Conservation (phyloP, 164 flowering plant species). For the Berberis thunbergii region DNA sequence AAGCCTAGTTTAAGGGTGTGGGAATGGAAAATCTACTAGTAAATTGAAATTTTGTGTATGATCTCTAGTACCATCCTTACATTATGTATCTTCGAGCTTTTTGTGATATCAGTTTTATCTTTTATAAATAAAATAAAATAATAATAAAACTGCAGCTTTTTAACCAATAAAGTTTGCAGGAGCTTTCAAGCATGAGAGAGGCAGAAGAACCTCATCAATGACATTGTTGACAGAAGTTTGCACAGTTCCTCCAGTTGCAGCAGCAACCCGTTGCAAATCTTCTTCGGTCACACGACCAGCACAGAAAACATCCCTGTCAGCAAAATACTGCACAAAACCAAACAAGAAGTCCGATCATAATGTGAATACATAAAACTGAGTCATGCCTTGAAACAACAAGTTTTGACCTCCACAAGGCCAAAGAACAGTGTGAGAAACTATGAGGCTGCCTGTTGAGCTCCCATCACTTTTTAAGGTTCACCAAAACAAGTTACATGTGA, state of each 20-base stretch:
- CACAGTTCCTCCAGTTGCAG: constrained; percentile 74
- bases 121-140: no score
- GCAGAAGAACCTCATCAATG: constrained; percentile 65
- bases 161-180: no score
- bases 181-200: background rate
- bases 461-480: no score
- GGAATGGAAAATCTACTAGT: no score
- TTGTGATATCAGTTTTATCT: no score
- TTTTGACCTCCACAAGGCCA: background rate
- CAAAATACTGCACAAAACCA: constrained; percentile 68
- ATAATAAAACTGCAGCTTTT: background rate
- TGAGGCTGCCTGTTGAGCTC: no score
- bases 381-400: background rate
- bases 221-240: constrained; percentile 94
- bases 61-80: no score
- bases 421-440: no score
- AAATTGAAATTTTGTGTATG: no score
- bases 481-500: no score
- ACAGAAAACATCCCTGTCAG: constrained; percentile 96
- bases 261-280: background rate
- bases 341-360: background rate
- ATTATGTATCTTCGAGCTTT: no score
- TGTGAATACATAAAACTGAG: background rate
- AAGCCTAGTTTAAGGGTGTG: no score
- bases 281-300: constrained; percentile 59